These are phyloP conservation scores for Cyclaneusma minus DNA, from an alignment of 2,329 filamentous ascomycete genomes.

Conservation along the genomic window DNA sequence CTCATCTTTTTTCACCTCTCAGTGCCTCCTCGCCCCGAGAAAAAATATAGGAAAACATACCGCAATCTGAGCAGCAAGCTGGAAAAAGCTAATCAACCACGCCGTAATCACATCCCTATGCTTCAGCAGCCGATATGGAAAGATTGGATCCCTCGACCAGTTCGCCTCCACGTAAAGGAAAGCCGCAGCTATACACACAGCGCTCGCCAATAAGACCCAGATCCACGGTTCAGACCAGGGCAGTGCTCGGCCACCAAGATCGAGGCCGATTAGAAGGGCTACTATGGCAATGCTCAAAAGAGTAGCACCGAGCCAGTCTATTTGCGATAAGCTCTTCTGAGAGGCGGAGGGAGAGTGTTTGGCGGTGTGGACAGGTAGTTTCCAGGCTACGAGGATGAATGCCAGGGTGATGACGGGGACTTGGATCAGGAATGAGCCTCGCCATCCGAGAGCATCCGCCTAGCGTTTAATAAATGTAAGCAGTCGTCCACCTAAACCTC, in stretches of 20 bases:
- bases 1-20: background rate
- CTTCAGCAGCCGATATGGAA: conserved; percentile 37
- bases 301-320: conserved; percentile 42
- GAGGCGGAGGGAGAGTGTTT: conserved; percentile 1
- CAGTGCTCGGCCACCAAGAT: conserved; percentile 29
- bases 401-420: conserved; percentile 36
- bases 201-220: conserved; percentile 17
- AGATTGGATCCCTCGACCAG: conserved; percentile 37
- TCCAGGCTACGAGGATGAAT: conserved; percentile 26
- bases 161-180: conserved; percentile 20
- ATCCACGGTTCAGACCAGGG: conserved; percentile 22
- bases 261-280: conserved; percentile 27
- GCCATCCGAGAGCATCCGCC: conserved; percentile 37
- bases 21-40: conserved; percentile 1
- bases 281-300: conserved; percentile 28
- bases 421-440: conserved; percentile 41
- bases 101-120: conserved; percentile 35
- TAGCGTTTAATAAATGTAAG: no score
- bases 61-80: conserved; percentile 40
- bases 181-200: conserved; percentile 10
- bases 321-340: conserved; percentile 18
- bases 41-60: conserved; percentile 20
- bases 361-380: conserved; percentile 3
- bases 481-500: no score
- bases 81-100: conserved; percentile 34